Evolutionary conservation across 2,329 filamentous ascomycete genomes (phyloP).

Genomic region (Fusarium sulawesiense): DNA sequence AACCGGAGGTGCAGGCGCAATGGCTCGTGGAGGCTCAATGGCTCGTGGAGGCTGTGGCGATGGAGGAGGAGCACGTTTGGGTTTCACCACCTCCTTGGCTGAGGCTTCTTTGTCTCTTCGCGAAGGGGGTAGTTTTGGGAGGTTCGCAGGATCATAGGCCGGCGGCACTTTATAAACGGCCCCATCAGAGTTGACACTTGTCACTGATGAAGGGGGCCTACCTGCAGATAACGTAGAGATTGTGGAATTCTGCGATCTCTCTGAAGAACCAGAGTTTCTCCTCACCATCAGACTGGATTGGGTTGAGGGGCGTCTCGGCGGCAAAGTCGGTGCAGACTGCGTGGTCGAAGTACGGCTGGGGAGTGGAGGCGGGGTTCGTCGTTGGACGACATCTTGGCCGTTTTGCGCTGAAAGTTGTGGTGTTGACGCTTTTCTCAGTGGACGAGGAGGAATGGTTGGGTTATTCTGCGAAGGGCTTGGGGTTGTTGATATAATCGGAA

Average conservation of each 20-base stretch:
- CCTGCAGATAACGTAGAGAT: constrained; percentile 65
- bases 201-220: constrained; percentile 58
- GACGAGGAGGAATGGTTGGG: constrained; percentile 38
- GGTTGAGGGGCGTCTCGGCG: constrained; percentile 61
- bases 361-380: constrained; percentile 51
- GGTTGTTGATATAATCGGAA: constrained; percentile 51
- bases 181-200: constrained; percentile 60
- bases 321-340: constrained; percentile 60
- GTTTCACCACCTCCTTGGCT: constrained; percentile 43
- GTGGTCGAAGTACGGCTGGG: constrained; percentile 49
- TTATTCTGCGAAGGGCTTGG: constrained; percentile 28
- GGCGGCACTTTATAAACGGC: constrained; percentile 65
- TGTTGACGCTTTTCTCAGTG: constrained; percentile 29
- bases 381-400: constrained; percentile 29
- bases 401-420: constrained; percentile 15
- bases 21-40: constrained; percentile 42
- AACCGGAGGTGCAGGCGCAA: constrained; percentile 47
- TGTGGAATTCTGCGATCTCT: constrained; percentile 65
- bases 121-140: constrained; percentile 68
- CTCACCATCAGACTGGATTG: constrained; percentile 57
- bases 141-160: constrained; percentile 64
- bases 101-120: constrained; percentile 62
- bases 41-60: constrained; percentile 24
- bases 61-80: constrained; percentile 34
- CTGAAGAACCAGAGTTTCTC: constrained; percentile 68